These are phyloP conservation scores for Butyriboletus appendiculatus DNA, from an alignment of 1,284 basidiomycete genomes.

Conservation along the genomic window DNA sequence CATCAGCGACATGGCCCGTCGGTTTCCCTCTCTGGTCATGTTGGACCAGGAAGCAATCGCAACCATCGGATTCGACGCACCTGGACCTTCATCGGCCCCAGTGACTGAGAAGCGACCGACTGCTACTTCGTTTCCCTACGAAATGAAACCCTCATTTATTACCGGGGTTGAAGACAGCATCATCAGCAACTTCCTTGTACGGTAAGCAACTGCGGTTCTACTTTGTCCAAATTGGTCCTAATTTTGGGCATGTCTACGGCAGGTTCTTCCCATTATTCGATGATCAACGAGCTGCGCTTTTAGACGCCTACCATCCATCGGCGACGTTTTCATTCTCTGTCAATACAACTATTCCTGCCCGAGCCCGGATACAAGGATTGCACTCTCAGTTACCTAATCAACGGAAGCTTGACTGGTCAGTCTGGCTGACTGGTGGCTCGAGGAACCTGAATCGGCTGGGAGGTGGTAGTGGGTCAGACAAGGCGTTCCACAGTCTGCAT, in stretches of 20 bases:
- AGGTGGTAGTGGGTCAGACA: constrained; percentile 50
- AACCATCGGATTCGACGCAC: constrained; percentile 71
- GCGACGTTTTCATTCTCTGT: constrained; percentile 89
- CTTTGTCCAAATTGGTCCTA: constrained; percentile 7
- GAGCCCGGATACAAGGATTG: constrained; percentile 66
- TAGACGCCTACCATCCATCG: constrained; percentile 77
- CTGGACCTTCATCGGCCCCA: constrained; percentile 45
- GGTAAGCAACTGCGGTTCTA: constrained; percentile 46
- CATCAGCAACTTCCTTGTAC: constrained; percentile 75
- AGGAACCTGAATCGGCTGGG: constrained; percentile 77
- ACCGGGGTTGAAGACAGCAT: constrained; percentile 70
- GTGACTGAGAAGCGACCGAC: constrained; percentile 43
- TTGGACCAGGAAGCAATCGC: constrained; percentile 76
- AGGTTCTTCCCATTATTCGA: constrained; percentile 91
- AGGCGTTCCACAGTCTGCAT: constrained; percentile 71
- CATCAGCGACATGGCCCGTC: constrained; percentile 66
- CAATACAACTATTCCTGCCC: constrained; percentile 79
- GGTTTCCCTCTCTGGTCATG: constrained; percentile 70
- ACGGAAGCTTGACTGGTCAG: constrained; percentile 71
- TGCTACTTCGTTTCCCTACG: constrained; percentile 69
- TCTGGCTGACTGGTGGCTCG: constrained; percentile 66
- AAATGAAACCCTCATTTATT: constrained; percentile 75
- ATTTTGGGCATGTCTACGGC: constrained; percentile 11
- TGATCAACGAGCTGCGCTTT: constrained; percentile 65
- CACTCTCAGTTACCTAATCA: constrained; percentile 78